phyloP scores from a whole-genome alignment of 805 yeast species.

The Yarrowia osloensis region DNA sequence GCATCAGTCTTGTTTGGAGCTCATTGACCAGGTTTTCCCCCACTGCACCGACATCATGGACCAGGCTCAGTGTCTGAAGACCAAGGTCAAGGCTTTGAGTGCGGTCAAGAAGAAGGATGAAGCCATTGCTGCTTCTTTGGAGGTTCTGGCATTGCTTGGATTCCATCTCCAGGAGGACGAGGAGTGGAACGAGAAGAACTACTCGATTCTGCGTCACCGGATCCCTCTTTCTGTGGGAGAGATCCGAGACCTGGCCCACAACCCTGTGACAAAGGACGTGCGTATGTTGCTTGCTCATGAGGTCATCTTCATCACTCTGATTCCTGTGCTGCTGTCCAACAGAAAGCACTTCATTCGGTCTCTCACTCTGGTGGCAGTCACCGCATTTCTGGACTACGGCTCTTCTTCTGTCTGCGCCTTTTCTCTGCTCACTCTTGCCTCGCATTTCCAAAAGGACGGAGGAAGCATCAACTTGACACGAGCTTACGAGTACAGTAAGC shows the following conservation, averaged over 20 bases:
- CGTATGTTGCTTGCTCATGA: slow-evolving; percentile 45
- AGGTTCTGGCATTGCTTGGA: slow-evolving; percentile 45
- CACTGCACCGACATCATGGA: slow-evolving; percentile 43
- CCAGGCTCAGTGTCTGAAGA: slow-evolving; percentile 41
- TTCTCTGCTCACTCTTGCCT: slow-evolving; percentile 48
- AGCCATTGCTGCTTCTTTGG: slow-evolving; percentile 45
- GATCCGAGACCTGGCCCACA: slow-evolving; percentile 42
- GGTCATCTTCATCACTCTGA: slow-evolving; percentile 46
- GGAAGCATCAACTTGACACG: slow-evolving; percentile 43
- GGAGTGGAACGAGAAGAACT: slow-evolving; percentile 38
- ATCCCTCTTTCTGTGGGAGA: slow-evolving; percentile 48
- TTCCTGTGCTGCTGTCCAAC: slow-evolving; percentile 42
- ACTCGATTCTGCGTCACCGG: slow-evolving; percentile 38
- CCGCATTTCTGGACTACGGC: slow-evolving; percentile 47
- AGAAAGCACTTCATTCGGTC: slow-evolving; percentile 41
- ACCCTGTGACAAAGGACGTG: slow-evolving; percentile 39
- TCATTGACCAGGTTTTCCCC: slow-evolving; percentile 43
- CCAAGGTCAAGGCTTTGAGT: slow-evolving; percentile 46
- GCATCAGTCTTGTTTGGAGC: slow-evolving; percentile 44
- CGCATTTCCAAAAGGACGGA: slow-evolving; percentile 39
- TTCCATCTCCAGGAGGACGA: slow-evolving; percentile 43
- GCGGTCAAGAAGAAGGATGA: slow-evolving; percentile 42
- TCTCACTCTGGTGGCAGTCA: slow-evolving; percentile 44
- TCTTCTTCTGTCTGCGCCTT: slow-evolving; percentile 46
- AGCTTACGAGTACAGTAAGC: slow-evolving; percentile 48